Evolutionary conservation across 371 early-diverging fungal species (phyloP).

Genomic region (Mucor indicus): DNA sequence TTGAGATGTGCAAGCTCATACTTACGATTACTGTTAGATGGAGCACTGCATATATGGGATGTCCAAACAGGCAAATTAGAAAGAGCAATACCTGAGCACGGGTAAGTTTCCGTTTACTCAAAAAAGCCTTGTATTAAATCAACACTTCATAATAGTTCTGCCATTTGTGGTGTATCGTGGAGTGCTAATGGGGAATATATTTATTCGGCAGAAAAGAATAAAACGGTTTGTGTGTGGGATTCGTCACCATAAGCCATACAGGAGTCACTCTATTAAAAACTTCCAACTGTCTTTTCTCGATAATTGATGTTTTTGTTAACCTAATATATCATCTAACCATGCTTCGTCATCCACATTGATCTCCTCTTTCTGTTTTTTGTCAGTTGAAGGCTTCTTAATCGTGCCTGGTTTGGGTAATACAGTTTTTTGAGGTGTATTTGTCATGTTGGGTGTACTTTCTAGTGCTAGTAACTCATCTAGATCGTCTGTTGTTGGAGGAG

Average conservation of each 20-base stretch:
- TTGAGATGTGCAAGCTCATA: too few relatives aligned
- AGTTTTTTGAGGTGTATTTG: background rate
- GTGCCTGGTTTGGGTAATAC: slow-evolving; percentile 19
- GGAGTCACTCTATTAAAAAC: too few relatives aligned
- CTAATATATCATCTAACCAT: slow-evolving; percentile 45
- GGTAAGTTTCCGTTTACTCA: slow-evolving; percentile 25
- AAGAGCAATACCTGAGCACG: slow-evolving; percentile 49
- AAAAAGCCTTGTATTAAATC: too few relatives aligned
- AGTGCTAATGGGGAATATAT: slow-evolving; percentile 54
- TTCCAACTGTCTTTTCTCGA: too few relatives aligned
- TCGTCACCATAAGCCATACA: slow-evolving; percentile 5
- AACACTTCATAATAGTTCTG: slow-evolving; percentile 28
- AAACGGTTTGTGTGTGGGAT: slow-evolving; percentile 61
- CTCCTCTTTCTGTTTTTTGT: background rate
- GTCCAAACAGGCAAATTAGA: slow-evolving; percentile 49
- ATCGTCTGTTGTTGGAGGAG: slow-evolving; percentile 9
- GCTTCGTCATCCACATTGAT: slow-evolving; percentile 34
- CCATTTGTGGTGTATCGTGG: slow-evolving; percentile 66
- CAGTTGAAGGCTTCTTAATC: slow-evolving; percentile 9
- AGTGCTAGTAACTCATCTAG: slow-evolving; percentile 22
- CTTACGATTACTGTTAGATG: slow-evolving; percentile 48
- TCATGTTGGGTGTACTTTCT: background rate
- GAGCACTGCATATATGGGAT: slow-evolving; percentile 78
- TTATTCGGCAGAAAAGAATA: slow-evolving; percentile 74
- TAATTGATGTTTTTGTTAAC: background rate